Percentiles rank a stretch among this genome's conserved stretches.
phyloP scores from a whole-genome alignment of 352 stramenopile species.

The Pythium scleroteichum region DNA sequence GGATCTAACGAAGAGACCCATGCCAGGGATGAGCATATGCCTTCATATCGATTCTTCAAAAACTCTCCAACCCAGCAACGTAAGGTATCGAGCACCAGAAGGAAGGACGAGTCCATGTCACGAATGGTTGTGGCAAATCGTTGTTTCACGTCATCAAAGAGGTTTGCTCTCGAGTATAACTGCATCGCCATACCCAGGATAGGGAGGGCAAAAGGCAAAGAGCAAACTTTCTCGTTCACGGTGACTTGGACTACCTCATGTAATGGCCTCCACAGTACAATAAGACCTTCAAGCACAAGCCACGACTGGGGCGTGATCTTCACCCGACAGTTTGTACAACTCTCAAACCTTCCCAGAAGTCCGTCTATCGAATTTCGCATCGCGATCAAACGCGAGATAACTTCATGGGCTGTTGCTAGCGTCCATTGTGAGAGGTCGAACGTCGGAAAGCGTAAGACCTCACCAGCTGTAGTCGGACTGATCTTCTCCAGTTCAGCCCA shows the following conservation, averaged over 20 bases:
- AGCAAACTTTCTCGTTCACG: conserved; percentile 33
- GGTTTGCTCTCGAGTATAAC: conserved; percentile 30
- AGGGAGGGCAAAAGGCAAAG: conserved; percentile 40
- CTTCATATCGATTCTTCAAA: conserved; percentile 19
- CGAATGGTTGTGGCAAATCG: conserved; percentile 6
- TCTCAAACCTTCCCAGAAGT: not conserved
- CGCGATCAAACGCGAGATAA: conserved; percentile 11
- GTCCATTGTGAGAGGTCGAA: conserved; percentile 10
- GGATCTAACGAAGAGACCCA: conserved; percentile 53
- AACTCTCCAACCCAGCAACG: conserved; percentile 13
- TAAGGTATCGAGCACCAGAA: conserved; percentile 19
- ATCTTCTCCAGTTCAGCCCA: conserved; percentile 4
- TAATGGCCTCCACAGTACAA: conserved; percentile 43
- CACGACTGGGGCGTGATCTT: conserved; percentile 10
- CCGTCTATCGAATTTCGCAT: conserved; percentile 15
- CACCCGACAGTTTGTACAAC: not conserved
- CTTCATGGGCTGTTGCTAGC: conserved; percentile 13
- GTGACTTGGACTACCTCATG: conserved; percentile 46
- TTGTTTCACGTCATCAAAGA: conserved; percentile 31
- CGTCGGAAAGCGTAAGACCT: conserved; percentile 4
- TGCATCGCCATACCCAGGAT: conserved; percentile 39
- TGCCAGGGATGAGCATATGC: conserved; percentile 23
- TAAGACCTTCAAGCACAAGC: conserved; percentile 38
- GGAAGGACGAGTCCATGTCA: not conserved
- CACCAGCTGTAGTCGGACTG: not conserved